Conservation (phyloP, 352 stramenopile species). For the Pythium aristosporum region DNA sequence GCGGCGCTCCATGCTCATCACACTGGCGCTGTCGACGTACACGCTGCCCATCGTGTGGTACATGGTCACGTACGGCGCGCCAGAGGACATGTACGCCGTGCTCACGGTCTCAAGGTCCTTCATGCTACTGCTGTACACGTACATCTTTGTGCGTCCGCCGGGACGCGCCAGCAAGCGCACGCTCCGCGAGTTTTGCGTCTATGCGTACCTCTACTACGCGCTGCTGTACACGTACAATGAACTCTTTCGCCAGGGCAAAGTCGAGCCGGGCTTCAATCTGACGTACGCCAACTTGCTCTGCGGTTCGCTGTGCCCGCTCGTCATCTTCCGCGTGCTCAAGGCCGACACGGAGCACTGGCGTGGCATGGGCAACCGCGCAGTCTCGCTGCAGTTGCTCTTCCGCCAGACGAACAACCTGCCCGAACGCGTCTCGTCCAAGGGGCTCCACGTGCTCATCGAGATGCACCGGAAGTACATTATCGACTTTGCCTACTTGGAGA, state of each 20-base stretch:
- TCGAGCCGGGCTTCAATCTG: constrained; percentile 58
- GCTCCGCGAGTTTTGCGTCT: constrained; percentile 2
- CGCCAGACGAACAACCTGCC: constrained; percentile 19
- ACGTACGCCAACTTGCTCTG: constrained; percentile 47
- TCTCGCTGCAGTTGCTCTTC: constrained; percentile 53
- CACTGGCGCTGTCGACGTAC: constrained; percentile 36
- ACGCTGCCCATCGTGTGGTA: constrained; percentile 31
- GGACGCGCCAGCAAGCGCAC: constrained; percentile 16
- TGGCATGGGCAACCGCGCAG: constrained; percentile 49
- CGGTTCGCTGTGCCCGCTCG: constrained; percentile 29
- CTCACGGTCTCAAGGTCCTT: constrained; percentile 9
- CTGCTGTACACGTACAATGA: constrained; percentile 19
- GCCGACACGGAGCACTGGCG: constrained; percentile 39
- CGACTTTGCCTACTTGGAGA: constrained; percentile 68
- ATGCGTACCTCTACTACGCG: constrained; percentile 21
- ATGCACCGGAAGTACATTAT: constrained; percentile 76
- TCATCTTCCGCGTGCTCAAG: constrained; percentile 42
- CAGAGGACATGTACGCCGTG: constrained; percentile 34
- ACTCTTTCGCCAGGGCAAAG: constrained; percentile 21
- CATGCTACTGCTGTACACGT: constrained; percentile 20
- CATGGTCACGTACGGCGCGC: constrained; percentile 26
- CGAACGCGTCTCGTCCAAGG: constrained; percentile 33
- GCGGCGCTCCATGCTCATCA: constrained; percentile 36
- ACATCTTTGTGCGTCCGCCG: constrained; percentile 22
- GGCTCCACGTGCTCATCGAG: constrained; percentile 68